phyloP scores from a whole-genome alignment of 2,329 filamentous ascomycete genomes.

The Pseudogymnoascus verrucosus region DNA sequence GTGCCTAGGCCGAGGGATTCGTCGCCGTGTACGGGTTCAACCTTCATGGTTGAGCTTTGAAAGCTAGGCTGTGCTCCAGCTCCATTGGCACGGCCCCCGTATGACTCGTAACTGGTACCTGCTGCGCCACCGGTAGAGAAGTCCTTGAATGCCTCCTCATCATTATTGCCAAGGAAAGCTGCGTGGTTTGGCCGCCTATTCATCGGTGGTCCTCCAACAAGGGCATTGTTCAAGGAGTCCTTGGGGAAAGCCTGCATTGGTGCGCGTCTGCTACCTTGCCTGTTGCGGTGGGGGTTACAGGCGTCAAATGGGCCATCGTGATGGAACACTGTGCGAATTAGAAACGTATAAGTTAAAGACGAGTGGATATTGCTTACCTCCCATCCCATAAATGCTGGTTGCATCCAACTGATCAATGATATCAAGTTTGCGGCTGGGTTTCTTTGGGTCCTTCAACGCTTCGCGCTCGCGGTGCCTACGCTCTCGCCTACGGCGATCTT shows the following conservation, averaged over 20 bases:
- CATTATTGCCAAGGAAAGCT: conserved; percentile 72
- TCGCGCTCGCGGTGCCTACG: conserved; percentile 30
- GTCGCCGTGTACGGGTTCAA: conserved; percentile 73
- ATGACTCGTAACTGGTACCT: conserved; percentile 35
- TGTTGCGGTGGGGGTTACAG: conserved; percentile 88
- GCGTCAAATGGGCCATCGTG: conserved; percentile 97
- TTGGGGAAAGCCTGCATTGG: conserved; percentile 96
- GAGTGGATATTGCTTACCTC: conserved; percentile 50
- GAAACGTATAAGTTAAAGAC: neutral
- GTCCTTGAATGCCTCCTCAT: conserved; percentile 80
- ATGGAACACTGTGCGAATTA: conserved; percentile 67
- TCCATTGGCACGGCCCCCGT: conserved; percentile 32
- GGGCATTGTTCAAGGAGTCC: conserved; percentile 82
- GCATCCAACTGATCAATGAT: conserved; percentile 96
- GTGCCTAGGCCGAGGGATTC: conserved; percentile 80
- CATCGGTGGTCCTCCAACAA: conserved; percentile 80
- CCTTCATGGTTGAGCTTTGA: conserved; percentile 61
- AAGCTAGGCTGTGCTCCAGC: conserved; percentile 32
- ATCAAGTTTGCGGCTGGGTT: conserved; percentile 50
- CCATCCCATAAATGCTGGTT: conserved; percentile 89
- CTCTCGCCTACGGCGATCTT: conserved; percentile 46
- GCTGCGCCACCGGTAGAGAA: conserved; percentile 43
- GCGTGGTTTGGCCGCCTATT: conserved; percentile 77
- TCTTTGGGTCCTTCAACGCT: conserved; percentile 26
- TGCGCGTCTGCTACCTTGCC: conserved; percentile 70